These are phyloP conservation scores for Trichothecium sympodiale DNA, from an alignment of 2,329 filamentous ascomycete species.

Conservation along the genomic window DNA sequence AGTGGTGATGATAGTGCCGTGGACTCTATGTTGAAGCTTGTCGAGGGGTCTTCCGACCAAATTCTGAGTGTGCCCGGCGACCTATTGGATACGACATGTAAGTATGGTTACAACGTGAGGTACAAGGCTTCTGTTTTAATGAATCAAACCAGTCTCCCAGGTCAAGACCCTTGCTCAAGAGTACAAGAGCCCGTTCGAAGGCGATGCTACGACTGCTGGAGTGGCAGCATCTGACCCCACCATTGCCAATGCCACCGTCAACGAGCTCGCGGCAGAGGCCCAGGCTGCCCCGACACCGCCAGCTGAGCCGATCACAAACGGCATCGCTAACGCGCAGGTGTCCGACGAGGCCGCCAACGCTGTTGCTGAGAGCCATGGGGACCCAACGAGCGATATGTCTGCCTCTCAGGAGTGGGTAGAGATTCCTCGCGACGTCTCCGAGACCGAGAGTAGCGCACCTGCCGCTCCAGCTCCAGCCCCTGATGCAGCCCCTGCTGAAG, in stretches of 20 bases:
- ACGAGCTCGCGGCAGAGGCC: conserved; percentile 48
- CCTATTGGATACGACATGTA: conserved; percentile 60
- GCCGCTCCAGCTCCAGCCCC: too few relatives aligned
- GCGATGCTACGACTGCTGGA: conserved; percentile 14
- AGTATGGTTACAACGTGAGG: conserved; percentile 18
- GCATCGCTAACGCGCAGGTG: conserved; percentile 39
- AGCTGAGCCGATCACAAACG: conserved; percentile 25
- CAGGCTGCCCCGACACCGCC: conserved; percentile 27
- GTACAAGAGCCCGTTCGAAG: conserved; percentile 34
- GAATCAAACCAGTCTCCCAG: conserved; percentile 19
- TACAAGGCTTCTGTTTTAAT: conserved; percentile 5
- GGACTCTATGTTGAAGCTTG: conserved; percentile 63
- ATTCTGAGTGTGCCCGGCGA: conserved; percentile 56
- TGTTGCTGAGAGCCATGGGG: conserved; percentile 58
- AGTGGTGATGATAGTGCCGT: conserved; percentile 67
- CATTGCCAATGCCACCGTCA: conserved; percentile 53
- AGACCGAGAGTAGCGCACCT: conserved; percentile 57
- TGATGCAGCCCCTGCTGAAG: too few relatives aligned
- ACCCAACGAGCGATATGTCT: conserved; percentile 32
- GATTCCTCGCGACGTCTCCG: conserved; percentile 58
- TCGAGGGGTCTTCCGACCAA: conserved; percentile 58
- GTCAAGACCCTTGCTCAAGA: conserved; percentile 36
- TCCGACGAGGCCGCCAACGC: conserved; percentile 44
- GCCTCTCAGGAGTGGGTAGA: conserved; percentile 60
- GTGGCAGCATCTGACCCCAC: conserved; percentile 47